A percentile compares a stretch with the other conserved stretches of the same genome.
These are phyloP conservation scores for Novymonas esmeraldas DNA, from an alignment of 208 protist species.

Conservation along the genomic window DNA sequence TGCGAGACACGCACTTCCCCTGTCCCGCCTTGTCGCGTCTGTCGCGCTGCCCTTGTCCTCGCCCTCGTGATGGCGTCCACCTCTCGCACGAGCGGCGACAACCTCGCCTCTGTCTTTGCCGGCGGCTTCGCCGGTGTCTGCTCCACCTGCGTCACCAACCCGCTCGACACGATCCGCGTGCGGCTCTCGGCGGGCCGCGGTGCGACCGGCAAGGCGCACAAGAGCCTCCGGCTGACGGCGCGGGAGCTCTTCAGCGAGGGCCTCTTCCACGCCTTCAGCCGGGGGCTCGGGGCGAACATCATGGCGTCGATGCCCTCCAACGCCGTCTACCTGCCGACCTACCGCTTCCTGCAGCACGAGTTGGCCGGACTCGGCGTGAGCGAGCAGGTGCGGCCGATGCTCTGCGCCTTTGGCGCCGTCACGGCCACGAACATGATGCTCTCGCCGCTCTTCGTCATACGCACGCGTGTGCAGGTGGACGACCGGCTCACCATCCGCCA, in stretches of 20 bases:
- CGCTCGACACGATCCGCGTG: slow-evolving; percentile 89
- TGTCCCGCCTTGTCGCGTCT: too few species aligned
- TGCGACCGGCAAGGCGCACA: slow-evolving; percentile 82
- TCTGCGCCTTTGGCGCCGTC: slow-evolving; percentile 80
- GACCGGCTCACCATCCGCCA: slow-evolving; percentile 76
- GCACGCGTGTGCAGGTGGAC: slow-evolving; percentile 88
- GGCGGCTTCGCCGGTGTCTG: slow-evolving; percentile 88
- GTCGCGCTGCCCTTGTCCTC: background rate
- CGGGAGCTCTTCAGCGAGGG: slow-evolving; percentile 75
- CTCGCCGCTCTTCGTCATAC: slow-evolving; percentile 86
- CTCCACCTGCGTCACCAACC: slow-evolving; percentile 90
- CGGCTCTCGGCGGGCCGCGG: slow-evolving; percentile 69
- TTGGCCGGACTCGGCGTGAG: slow-evolving; percentile 47
- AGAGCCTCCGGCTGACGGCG: slow-evolving; percentile 70
- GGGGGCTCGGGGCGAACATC: slow-evolving; percentile 85
- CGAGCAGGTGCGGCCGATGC: slow-evolving; percentile 50
- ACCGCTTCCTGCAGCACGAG: slow-evolving; percentile 71
- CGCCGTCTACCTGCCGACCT: slow-evolving; percentile 86
- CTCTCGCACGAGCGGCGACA: slow-evolving; percentile 34
- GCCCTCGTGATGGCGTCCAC: slow-evolving; percentile 20
- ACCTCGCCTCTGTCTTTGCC: slow-evolving; percentile 69
- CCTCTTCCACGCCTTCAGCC: slow-evolving; percentile 72
- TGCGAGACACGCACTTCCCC: too few species aligned
- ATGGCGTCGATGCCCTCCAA: slow-evolving; percentile 91
- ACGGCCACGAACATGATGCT: slow-evolving; percentile 74